A percentile compares a stretch with the other conserved stretches of the same genome.
These are phyloP conservation scores for Trametopsis cervina DNA, from an alignment of 768 basidiomycete species.

Conservation along the genomic window DNA sequence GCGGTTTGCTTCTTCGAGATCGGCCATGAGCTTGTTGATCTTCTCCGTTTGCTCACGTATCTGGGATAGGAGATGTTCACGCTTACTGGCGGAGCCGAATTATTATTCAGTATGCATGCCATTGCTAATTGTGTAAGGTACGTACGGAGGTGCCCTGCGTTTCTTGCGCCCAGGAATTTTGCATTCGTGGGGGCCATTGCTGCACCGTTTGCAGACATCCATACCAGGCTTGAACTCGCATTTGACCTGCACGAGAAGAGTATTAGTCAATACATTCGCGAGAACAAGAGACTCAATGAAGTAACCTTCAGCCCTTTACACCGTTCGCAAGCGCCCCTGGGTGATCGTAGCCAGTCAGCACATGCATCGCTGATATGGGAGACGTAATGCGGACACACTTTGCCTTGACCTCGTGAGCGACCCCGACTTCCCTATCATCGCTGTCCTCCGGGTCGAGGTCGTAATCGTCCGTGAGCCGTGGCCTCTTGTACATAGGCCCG, in stretches of 20 bases:
- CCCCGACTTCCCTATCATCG: neutral
- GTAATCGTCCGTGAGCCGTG: neutral
- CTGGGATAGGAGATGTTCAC: slow-evolving; percentile 70
- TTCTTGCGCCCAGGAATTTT: slow-evolving; percentile 81
- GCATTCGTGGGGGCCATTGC: slow-evolving; percentile 65
- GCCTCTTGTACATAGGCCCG: neutral
- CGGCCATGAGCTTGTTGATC: slow-evolving; percentile 64
- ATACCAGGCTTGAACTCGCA: slow-evolving; percentile 70
- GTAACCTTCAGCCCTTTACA: slow-evolving; percentile 54
- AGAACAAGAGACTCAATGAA: neutral
- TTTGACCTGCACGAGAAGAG: slow-evolving; percentile 41
- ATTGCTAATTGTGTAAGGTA: slow-evolving; percentile 2
- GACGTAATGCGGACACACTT: slow-evolving; percentile 5
- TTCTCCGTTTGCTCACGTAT: slow-evolving; percentile 69
- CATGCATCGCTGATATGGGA: neutral
- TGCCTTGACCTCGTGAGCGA: slow-evolving; percentile 3
- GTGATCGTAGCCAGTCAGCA: neutral
- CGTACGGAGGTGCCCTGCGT: slow-evolving; percentile 72
- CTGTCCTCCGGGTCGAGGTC: slow-evolving; percentile 1
- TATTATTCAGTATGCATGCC: neutral
- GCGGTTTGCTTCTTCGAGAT: slow-evolving; percentile 47
- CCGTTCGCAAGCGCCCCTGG: slow-evolving; percentile 56
- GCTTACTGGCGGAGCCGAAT: slow-evolving; percentile 44
- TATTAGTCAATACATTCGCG: neutral
- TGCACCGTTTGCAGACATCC: slow-evolving; percentile 72